Percentiles rank a stretch among this genome's conserved stretches.
phyloP scores from a whole-genome alignment of 768 basidiomycete species.

The Melanogaster broomeanus region DNA sequence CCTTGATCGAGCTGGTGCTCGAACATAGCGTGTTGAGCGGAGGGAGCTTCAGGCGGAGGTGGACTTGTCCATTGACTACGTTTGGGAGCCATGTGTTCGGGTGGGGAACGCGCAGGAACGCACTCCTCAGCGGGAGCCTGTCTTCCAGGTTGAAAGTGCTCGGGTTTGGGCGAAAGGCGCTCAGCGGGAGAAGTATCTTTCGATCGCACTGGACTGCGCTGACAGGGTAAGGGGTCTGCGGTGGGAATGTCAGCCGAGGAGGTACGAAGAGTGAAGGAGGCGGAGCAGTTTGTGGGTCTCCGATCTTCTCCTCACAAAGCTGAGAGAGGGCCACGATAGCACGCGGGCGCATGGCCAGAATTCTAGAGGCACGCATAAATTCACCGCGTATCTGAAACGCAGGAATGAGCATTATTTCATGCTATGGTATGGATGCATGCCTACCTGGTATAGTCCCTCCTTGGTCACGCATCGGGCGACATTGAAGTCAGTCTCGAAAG shows the following conservation, averaged over 20 bases:
- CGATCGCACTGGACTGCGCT: conserved; percentile 59
- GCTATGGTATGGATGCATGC: background rate
- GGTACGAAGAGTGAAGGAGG: conserved; percentile 43
- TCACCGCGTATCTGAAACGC: conserved; percentile 86
- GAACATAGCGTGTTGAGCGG: conserved; percentile 64
- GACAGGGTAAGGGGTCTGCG: conserved; percentile 71
- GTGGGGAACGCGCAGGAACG: conserved; percentile 47
- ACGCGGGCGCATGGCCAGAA: conserved; percentile 76
- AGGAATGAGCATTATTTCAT: background rate
- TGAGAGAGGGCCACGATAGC: conserved; percentile 83
- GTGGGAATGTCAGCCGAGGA: conserved; percentile 51
- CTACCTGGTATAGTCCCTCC: conserved; percentile 92
- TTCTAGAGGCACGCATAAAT: conserved; percentile 93
- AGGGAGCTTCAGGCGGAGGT: conserved; percentile 74
- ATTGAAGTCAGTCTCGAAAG: conserved; percentile 95
- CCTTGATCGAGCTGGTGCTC: conserved; percentile 67
- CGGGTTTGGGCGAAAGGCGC: conserved; percentile 51
- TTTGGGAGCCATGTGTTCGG: conserved; percentile 81
- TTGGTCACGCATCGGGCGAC: conserved; percentile 95
- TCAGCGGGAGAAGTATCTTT: conserved; percentile 44
- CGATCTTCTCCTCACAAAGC: conserved; percentile 88
- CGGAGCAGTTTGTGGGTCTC: conserved; percentile 40
- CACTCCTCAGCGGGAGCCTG: conserved; percentile 33
- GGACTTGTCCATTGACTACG: conserved; percentile 85
- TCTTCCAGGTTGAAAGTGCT: conserved; percentile 46